Evolutionary conservation across 1,284 basidiomycete species (phyloP).

Genomic region (Ceratobasidium sp.): DNA sequence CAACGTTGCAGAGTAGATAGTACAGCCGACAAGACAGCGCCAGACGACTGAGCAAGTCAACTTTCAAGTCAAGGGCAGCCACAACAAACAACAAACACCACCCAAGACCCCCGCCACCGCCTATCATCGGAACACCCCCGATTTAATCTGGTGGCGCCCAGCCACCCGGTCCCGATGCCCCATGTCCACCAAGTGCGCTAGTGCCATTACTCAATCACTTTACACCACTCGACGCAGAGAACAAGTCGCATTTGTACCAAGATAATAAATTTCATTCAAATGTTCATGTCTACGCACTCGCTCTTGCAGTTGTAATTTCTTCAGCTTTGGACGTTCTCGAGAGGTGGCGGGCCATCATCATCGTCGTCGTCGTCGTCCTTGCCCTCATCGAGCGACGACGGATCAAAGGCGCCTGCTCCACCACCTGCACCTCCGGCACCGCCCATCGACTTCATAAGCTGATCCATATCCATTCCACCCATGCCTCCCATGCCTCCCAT

Average conservation of each 20-base stretch:
- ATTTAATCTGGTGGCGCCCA: neutral
- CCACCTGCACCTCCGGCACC: constrained; percentile 46
- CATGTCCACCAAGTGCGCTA: no score
- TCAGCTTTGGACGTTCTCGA: constrained; percentile 55
- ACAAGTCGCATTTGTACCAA: neutral
- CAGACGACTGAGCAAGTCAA: no score
- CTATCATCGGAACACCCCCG: no score
- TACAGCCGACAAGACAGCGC: no score
- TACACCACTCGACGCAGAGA: no score
- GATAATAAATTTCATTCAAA: constrained; percentile 28
- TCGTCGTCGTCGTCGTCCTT: constrained; percentile 47
- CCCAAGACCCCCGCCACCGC: constrained; percentile 24
- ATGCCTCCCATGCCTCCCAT: constrained; percentile 53
- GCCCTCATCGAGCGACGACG: constrained; percentile 37
- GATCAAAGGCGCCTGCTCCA: constrained; percentile 50
- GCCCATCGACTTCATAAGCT: constrained; percentile 72
- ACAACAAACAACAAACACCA: constrained; percentile 24
- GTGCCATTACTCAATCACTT: no score
- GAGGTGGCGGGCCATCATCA: constrained; percentile 69
- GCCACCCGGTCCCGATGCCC: no score
- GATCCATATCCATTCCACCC: constrained; percentile 63
- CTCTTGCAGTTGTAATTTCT: neutral
- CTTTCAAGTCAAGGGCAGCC: neutral
- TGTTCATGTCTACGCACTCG: neutral
- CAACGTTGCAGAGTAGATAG: no score